Base-by-base conservation (phyloP, 1,284 basidiomycete species). In the Lentinus polychrous region DNA sequence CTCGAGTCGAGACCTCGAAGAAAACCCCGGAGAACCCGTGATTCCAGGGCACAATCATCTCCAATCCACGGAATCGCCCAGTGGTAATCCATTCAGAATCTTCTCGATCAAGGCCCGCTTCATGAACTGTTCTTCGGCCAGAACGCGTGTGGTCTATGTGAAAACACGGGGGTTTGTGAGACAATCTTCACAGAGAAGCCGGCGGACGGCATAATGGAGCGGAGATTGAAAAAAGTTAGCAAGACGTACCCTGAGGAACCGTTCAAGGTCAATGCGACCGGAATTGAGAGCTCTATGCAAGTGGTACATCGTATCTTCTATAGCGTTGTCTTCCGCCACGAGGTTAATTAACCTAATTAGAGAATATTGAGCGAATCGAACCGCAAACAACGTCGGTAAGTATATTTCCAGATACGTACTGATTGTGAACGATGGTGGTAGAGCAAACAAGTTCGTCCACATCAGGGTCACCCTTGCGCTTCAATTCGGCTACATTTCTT, bases 301-400 rank as follows among this genome's bases (percentile, higher is more conserved):
- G 64, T 99, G 94, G 69, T 98, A 99, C 52, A 98, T 87, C 22
- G 95, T 95, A 67, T 99, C 96, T 66, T 97, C 94, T 59, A 99
- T 92, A 0, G 95, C 94, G 58, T 94, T 94, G 66, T 99, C 96
- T 65, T 99, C 96, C n/a, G 96, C 94, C 6, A 97, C 86, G 18
- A 99, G 75, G 63, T 96, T 91, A 55, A 98, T 82, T 20, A 99
- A 72, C 66, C 94, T 97, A 62, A 15, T 27, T 8, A 23, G 20
- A 12, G 20, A 22, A 27, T 2, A 37, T 32, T 15, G 11, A 41
- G 36, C 31, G 20, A 24, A 23, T 44, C 22, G 27, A 43, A 40
- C 34, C 44, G 36, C 20, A 34, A 33, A 46, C 31, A 48, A 36
- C 17, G 18, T 35, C 53, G 34, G 45, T 32, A 50, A 40, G 39